Conservation (phyloP, 2,329 filamentous ascomycete species). For the Catunica adiposa region DNA sequence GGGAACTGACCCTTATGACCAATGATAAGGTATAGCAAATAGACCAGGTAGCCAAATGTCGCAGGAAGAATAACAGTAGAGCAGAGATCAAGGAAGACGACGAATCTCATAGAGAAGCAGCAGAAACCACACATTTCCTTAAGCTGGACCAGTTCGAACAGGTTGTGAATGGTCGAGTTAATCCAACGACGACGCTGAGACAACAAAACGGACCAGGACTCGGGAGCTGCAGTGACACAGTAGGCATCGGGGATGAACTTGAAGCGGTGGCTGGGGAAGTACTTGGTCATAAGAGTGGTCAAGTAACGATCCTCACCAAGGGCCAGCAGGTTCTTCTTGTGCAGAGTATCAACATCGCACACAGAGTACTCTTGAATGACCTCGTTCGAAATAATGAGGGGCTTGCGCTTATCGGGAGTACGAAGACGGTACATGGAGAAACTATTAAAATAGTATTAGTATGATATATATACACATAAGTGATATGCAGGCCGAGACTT, state of each 20-base stretch:
- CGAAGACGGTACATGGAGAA: constrained; percentile 98
- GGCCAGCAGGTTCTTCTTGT: constrained; percentile 97
- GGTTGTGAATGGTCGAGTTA: constrained; percentile 96
- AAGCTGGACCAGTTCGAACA: constrained; percentile 86
- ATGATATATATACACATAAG: not conserved
- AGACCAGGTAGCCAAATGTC: constrained; percentile 74
- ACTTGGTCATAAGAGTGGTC: constrained; percentile 84
- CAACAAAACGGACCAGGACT: constrained; percentile 85
- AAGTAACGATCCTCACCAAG: constrained; percentile 95
- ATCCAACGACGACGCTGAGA: constrained; percentile 99
- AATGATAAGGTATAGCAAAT: constrained; percentile 63
- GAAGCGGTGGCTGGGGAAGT: constrained; percentile 88
- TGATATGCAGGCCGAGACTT: constrained; percentile 32
- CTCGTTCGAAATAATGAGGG: constrained; percentile 86
- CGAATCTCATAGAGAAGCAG: constrained; percentile 98
- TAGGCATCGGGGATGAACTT: constrained; percentile 89
- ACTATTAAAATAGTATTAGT: constrained; percentile 25
- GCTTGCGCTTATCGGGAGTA: constrained; percentile 84
- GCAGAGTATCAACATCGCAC: constrained; percentile 90
- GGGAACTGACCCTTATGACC: constrained; percentile 50
- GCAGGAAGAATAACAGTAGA: constrained; percentile 87
- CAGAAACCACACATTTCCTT: constrained; percentile 96
- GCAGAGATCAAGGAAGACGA: constrained; percentile 86
- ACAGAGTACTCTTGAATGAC: constrained; percentile 76
- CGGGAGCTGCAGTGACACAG: constrained; percentile 92